A percentile compares a stretch with the other conserved stretches of the same genome.
Evolutionary conservation across 345 rosid species (phyloP).

Genomic region (Fremontodendron californicum): DNA sequence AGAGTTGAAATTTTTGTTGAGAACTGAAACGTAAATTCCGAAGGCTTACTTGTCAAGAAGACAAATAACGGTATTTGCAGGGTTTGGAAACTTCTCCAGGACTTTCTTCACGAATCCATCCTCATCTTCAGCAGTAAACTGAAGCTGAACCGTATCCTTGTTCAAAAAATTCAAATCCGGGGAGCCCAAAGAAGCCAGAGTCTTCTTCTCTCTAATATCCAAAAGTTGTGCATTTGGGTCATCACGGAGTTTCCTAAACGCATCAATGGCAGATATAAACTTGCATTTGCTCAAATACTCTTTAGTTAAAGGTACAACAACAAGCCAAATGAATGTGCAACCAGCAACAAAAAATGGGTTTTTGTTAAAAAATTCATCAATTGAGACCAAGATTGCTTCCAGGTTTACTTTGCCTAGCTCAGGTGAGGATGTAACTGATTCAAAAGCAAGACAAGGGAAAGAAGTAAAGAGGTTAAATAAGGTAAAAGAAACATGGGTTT

Average conservation of each 20-base stretch:
- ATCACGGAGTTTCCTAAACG: constrained; percentile 62
- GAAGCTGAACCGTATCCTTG: constrained; percentile 52
- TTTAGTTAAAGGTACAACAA: constrained; percentile 53
- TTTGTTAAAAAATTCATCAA: constrained; percentile 68
- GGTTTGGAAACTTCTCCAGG: constrained; percentile 50
- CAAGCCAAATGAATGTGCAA: constrained; percentile 74
- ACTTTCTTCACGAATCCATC: constrained; percentile 55
- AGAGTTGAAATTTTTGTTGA: background rate
- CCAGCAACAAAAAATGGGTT: constrained; percentile 89
- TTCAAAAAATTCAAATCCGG: constrained; percentile 58
- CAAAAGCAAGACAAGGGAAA: constrained; percentile 40
- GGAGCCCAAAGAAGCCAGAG: constrained; percentile 33
- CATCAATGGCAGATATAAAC: constrained; percentile 53
- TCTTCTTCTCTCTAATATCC: constrained; percentile 68
- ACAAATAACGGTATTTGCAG: constrained; percentile 54
- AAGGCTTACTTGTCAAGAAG: constrained; percentile 69
- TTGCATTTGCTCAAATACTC: constrained; percentile 70
- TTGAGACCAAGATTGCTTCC: constrained; percentile 54
- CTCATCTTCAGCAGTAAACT: constrained; percentile 26
- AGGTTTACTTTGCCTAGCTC: constrained; percentile 52
- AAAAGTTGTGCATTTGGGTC: constrained; percentile 64
- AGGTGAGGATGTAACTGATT: constrained; percentile 30
- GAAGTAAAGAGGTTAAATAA: constrained; percentile 33
- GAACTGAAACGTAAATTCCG: background rate
- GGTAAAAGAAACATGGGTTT: constrained; percentile 40